Base-by-base conservation (phyloP, 176 grass and related monocot genomes). In the Avena atlantica region DNA sequence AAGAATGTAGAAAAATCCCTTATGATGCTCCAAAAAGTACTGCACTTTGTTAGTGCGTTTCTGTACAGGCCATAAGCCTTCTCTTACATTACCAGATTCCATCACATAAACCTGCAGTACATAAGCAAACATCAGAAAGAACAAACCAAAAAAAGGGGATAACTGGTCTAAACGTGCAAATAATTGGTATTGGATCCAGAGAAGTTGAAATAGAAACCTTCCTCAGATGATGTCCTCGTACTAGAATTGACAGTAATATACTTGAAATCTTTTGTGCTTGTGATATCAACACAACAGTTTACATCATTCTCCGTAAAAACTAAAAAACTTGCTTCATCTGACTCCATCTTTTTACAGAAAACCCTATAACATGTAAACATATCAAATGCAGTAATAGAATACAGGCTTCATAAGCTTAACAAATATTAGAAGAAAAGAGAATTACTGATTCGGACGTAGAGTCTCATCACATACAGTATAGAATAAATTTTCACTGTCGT, bases 11-110 rank as follows among this genome's bases (percentile, higher is more conserved):
- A 98, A 96, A 86, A 87, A 96, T n/a, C 92, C 93, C 70, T 86
- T 85, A 76, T 98, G 96, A 84, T 98, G 93, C 89, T 98, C 96
- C 90, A 98, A 50, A 91, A 98, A 98, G 76, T 93, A 98, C 79
- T 98, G 96, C 69, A 93, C 93, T 82, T 93, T 88, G 72, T 81
- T 57, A n/a, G 86, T 87, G 37, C 96, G 91, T 71, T 94, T 92
- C 76, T 87, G 69, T 86, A 98, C 81, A 78, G 79, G 81, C 90
- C 92, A 95, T 66, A 96, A 86, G 20, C 92, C 87, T 69, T 83
- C 90, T 86, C 81, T 94, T 72, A 90, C 20, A 79, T 90, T 90
- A 73, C 61, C 71, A 83, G 93, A 90, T 77, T 98, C 83, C n/a
- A 96, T 89, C 47, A 96, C 87, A 92, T 94, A 91, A 86, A 96